Evolutionary conservation across 2,329 filamentous ascomycete species (phyloP).

Genomic region (Hawksworthiomyces lignivorus): DNA sequence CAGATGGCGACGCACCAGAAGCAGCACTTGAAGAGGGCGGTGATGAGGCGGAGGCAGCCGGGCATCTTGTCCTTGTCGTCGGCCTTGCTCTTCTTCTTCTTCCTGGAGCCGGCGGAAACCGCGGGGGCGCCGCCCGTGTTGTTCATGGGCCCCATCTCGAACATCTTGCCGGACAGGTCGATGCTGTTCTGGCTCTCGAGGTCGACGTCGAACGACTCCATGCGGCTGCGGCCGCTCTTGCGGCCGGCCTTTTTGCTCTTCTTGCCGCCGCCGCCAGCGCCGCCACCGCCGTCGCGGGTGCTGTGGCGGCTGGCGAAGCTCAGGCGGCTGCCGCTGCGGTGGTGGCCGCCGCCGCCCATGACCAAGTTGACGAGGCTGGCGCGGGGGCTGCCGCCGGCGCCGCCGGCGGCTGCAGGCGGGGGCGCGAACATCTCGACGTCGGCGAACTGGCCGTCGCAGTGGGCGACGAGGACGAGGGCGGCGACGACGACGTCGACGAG

Average conservation of each 20-base stretch:
- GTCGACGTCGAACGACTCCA: slow-evolving; percentile 55
- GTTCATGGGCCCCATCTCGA: slow-evolving; percentile 20
- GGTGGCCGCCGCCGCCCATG: slow-evolving; percentile 13
- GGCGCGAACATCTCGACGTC: slow-evolving; percentile 50
- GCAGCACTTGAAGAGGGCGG: slow-evolving; percentile 48
- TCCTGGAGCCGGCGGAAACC: neutral
- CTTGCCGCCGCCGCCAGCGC: slow-evolving; percentile 13
- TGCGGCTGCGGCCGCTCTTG: slow-evolving; percentile 25
- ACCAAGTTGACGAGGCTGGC: slow-evolving; percentile 17
- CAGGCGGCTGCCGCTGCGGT: slow-evolving; percentile 23
- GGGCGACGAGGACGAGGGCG: slow-evolving; percentile 52
- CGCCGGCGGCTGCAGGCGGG: slow-evolving; percentile 36
- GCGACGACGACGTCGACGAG: slow-evolving; percentile 55
- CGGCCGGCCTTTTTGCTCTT: slow-evolving; percentile 16
- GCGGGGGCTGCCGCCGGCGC: slow-evolving; percentile 2
- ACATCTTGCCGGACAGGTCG: slow-evolving; percentile 35
- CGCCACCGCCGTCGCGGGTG: slow-evolving; percentile 10
- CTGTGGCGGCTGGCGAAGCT: slow-evolving; percentile 20
- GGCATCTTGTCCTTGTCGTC: slow-evolving; percentile 42
- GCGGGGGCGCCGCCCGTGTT: neutral
- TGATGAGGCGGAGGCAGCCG: slow-evolving; percentile 39
- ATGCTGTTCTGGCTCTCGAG: slow-evolving; percentile 51
- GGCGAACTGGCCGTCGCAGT: slow-evolving; percentile 45
- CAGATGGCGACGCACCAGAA: slow-evolving; percentile 50
- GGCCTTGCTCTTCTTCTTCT: slow-evolving; percentile 1